Base-by-base conservation (phyloP, 2,329 filamentous ascomycete species). In the Colletotrichum eleusines region DNA sequence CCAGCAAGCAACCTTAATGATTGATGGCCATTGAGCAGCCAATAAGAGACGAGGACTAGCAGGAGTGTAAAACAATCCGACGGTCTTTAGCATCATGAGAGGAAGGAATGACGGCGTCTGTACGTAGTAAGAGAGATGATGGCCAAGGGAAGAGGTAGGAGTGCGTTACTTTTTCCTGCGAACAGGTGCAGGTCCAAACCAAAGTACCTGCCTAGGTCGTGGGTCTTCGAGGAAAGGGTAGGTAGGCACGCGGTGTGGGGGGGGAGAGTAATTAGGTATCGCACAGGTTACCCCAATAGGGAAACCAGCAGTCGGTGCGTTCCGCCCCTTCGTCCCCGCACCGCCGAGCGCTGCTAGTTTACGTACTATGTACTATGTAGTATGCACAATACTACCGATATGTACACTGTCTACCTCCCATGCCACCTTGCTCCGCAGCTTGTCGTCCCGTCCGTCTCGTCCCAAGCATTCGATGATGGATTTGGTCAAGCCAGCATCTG, bases 391-490 rank as follows among this genome's bases (percentile, higher is more conserved):
- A n/a, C n/a, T n/a, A n/a, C n/a, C n/a, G n/a, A n/a, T n/a, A n/a
- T n/a, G n/a, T n/a, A n/a, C n/a, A n/a, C n/a, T n/a, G n/a, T n/a
- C n/a, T n/a, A n/a, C n/a, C n/a, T n/a, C n/a, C n/a, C n/a, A n/a
- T n/a, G n/a, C n/a, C n/a, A n/a, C n/a, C n/a, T n/a, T n/a, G n/a
- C n/a, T n/a, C n/a, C n/a, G n/a, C n/a, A n/a, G n/a, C n/a, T n/a
- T n/a, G n/a, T n/a, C n/a, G n/a, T n/a, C 61, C 66, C 66, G 66
- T 57, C 62, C 63, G 62, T 66, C 55, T 48, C 50, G 68, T 71
- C 64, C 68, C 58, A 71, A 63, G 65, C 53, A 71, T 68, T 71
- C 68, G 68, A 71, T 63, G 64, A 63, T 63, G 58, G 64, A 48
- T 55, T 64, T 50, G 48, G 53, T 58, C 18, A 28, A n/a, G 58